Conservation (phyloP, 805 yeast species). For the Cyberlindnera saturnus region DNA sequence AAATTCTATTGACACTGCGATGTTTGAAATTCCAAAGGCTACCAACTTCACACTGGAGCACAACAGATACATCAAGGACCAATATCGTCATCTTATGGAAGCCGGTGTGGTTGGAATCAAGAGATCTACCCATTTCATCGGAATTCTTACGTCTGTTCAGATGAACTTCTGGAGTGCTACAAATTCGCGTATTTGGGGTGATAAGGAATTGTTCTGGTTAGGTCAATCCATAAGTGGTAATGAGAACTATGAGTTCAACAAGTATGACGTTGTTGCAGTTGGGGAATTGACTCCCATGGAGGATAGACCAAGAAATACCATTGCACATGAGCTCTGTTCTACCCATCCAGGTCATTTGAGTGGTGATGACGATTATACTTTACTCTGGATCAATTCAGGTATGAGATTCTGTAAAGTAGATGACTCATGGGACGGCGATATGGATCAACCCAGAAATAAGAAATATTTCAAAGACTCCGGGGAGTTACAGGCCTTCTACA, state of each 20-base stretch:
- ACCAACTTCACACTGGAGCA: constrained; percentile 25
- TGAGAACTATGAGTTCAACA: constrained; percentile 32
- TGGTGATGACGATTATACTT: constrained; percentile 40
- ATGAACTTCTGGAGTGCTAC: constrained; percentile 35
- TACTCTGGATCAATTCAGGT: constrained; percentile 70
- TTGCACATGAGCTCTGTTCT: constrained; percentile 43
- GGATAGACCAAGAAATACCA: constrained; percentile 15
- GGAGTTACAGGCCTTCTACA: constrained; percentile 23
- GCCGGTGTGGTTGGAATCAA: constrained; percentile 30
- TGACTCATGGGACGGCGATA: constrained; percentile 26
- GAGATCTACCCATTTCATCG: constrained; percentile 20
- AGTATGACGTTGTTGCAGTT: constrained; percentile 31
- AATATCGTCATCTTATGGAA: constrained; percentile 29
- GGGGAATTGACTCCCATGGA: constrained; percentile 27
- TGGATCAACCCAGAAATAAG: constrained; percentile 27
- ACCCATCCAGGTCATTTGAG: constrained; percentile 58
- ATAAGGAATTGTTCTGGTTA: constrained; percentile 73
- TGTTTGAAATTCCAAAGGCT: constrained; percentile 27
- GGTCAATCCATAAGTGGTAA: constrained; percentile 44
- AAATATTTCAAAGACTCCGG: constrained; percentile 7
- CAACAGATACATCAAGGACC: constrained; percentile 31
- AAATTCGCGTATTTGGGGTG: constrained; percentile 64
- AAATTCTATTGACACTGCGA: constrained; percentile 27
- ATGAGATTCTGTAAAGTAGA: constrained; percentile 49
- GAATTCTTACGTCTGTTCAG: constrained; percentile 18